Percentiles rank a stretch among this genome's conserved stretches.
These are phyloP conservation scores for Vinca minor DNA, from an alignment of 257 asterid genomes.

Conservation along the genomic window DNA sequence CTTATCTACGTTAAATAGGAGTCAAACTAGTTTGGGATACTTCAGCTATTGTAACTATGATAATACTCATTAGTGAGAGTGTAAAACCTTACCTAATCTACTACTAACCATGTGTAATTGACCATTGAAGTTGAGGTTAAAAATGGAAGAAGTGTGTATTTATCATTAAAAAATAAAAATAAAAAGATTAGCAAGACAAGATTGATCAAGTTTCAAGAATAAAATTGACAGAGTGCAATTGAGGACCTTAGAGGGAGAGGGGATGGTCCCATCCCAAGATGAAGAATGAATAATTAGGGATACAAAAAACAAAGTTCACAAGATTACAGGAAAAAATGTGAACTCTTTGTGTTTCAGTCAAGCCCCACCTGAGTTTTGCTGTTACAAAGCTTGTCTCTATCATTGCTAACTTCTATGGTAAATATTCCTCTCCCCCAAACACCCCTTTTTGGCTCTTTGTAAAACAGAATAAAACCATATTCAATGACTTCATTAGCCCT, in stretches of 20 bases:
- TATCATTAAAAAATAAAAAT: not conserved
- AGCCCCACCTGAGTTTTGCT: constrained; percentile 17
- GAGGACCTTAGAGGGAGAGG: not conserved
- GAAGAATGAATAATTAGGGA: not conserved
- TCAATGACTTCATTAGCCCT: constrained; percentile 13
- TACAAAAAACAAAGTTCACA: constrained; percentile 1
- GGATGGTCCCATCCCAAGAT: constrained; percentile 1
- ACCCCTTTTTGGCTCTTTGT: constrained; percentile 25
- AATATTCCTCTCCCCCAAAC: constrained; percentile 28
- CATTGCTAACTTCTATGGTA: constrained; percentile 32
- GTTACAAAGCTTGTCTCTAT: constrained; percentile 25
- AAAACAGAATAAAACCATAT: constrained; percentile 4
- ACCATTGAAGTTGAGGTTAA: no score
- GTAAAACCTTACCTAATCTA: no score
- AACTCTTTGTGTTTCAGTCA: constrained; percentile 6
- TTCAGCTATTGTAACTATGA: no score
- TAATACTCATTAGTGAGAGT: no score
- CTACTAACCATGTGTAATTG: no score
- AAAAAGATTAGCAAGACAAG: not conserved
- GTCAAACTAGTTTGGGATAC: no score
- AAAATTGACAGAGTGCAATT: not conserved
- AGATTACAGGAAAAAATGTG: constrained; percentile 2
- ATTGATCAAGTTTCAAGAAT: constrained; percentile 6
- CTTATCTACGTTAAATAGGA: no score
- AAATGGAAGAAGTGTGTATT: not conserved